A percentile compares a stretch with the other conserved stretches of the same genome.
Conservation (phyloP, 116 monocot species). For the Zostera marina region DNA sequence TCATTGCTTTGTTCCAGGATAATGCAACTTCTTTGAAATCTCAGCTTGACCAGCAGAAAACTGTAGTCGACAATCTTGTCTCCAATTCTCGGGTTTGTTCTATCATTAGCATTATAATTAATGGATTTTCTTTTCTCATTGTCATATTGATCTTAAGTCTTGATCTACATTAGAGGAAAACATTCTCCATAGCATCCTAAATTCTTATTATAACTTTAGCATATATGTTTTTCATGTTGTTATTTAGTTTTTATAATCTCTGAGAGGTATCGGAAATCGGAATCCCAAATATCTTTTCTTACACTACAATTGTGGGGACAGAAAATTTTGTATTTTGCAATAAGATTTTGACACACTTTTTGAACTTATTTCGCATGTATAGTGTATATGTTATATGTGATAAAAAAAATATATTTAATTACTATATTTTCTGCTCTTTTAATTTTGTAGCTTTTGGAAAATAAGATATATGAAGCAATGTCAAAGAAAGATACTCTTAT, state of each 20-base stretch:
- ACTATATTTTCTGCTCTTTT: conserved; percentile 1
- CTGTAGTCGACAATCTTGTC: conserved; percentile 76
- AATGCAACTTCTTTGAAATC: conserved; percentile 68
- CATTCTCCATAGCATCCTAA: too few relatives aligned
- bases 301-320: too few relatives aligned
- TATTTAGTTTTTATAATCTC: too few relatives aligned
- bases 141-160: not conserved
- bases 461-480: conserved; percentile 94
- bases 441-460: conserved; percentile 67
- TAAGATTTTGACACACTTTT: not conserved
- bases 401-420: not conserved
- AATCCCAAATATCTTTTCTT: too few relatives aligned
- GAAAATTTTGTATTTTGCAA: too few relatives aligned
- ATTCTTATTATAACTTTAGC: too few relatives aligned
- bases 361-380: not conserved
- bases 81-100: conserved; percentile 75
- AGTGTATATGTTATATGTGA: not conserved
- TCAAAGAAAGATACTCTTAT: conserved; percentile 96
- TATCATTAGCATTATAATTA: not conserved
- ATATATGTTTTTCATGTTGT: too few relatives aligned
- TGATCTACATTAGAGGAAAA: not conserved
- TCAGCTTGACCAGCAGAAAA: conserved; percentile 87
- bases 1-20: conserved; percentile 38
- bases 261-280: too few relatives aligned
- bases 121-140: not conserved